Percentiles rank a stretch among this genome's conserved stretches.
phyloP scores from a whole-genome alignment of 305 asterid genomes.

The Fraxinus platypoda region DNA sequence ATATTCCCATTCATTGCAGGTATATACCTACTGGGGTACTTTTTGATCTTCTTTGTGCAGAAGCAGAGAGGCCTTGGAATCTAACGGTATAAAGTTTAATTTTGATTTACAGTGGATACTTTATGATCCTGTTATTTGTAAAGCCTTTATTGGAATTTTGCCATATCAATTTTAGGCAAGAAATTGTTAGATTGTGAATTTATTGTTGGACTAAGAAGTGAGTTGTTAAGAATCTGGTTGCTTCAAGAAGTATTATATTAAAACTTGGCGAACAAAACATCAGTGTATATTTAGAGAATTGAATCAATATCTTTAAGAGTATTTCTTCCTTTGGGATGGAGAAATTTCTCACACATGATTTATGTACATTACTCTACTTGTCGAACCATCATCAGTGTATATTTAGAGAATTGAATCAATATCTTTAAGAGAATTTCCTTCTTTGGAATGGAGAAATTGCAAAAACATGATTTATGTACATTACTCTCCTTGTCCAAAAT shows the following conservation, averaged over 20 bases:
- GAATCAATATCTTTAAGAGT: background rate
- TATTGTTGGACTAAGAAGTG: constrained; percentile 8
- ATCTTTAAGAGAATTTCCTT: background rate
- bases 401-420: no score
- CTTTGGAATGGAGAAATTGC: background rate
- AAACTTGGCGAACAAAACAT: background rate
- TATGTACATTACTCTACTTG: constrained; percentile 1
- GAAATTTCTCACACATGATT: background rate
- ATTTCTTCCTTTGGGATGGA: background rate
- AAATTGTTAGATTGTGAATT: background rate
- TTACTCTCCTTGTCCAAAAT: constrained; percentile 14
- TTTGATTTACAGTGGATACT: constrained; percentile 5
- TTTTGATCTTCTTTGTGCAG: constrained; percentile 91
- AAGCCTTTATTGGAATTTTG: constrained; percentile 3
- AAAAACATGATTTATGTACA: background rate
- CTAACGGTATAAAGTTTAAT: constrained; percentile 51
- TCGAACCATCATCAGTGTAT: background rate
- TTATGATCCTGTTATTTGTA: constrained; percentile 7
- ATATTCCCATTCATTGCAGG: constrained; percentile 47
- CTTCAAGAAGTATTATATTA: background rate
- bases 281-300: background rate
- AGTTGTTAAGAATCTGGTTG: constrained; percentile 7
- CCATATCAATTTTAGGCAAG: background rate
- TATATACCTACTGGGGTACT: constrained; percentile 88
- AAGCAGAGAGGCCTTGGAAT: constrained; percentile 97